Conservation (phyloP, 2,329 filamentous ascomycete genomes). For the Aspergillus bombycis region DNA sequence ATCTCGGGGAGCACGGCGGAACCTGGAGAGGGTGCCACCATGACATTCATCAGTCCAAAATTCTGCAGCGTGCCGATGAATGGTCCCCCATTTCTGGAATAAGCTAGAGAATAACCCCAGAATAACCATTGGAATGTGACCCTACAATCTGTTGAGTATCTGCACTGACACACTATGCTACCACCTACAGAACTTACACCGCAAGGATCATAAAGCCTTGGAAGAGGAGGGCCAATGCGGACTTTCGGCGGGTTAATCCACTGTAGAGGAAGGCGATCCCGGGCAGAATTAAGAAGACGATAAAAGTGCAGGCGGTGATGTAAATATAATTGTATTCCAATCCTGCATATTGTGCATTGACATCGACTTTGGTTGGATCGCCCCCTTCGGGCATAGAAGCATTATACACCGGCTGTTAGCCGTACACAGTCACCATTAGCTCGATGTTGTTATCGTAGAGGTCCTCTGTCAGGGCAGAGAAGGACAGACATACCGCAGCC, state of each 20-base stretch:
- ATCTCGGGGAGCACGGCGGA: slow-evolving; percentile 64
- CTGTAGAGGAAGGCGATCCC: slow-evolving; percentile 68
- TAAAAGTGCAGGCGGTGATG: slow-evolving; percentile 58
- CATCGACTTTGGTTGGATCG: slow-evolving; percentile 56
- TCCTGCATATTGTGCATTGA: slow-evolving; percentile 62
- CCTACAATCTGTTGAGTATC: slow-evolving; percentile 15
- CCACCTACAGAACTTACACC: slow-evolving; percentile 43
- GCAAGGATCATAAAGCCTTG: slow-evolving; percentile 63
- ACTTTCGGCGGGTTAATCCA: slow-evolving; percentile 65
- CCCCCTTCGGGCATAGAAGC: slow-evolving; percentile 55
- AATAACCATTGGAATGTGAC: slow-evolving; percentile 61
- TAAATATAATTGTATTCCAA: slow-evolving; percentile 66
- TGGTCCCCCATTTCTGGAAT: slow-evolving; percentile 60
- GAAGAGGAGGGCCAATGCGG: slow-evolving; percentile 64
- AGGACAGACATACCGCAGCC: neutral
- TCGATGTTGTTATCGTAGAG: neutral
- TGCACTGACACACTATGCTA: neutral
- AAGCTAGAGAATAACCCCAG: slow-evolving; percentile 67
- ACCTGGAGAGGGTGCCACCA: slow-evolving; percentile 63
- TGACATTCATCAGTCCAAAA: slow-evolving; percentile 64
- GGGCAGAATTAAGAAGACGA: slow-evolving; percentile 69
- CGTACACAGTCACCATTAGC: neutral
- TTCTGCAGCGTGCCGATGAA: slow-evolving; percentile 67
- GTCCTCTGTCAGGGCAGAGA: neutral
- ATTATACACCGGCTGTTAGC: slow-evolving; percentile 38